Conservation (phyloP, 1,139 yeast genomes). For the Kluyveromyces sp. region DNA sequence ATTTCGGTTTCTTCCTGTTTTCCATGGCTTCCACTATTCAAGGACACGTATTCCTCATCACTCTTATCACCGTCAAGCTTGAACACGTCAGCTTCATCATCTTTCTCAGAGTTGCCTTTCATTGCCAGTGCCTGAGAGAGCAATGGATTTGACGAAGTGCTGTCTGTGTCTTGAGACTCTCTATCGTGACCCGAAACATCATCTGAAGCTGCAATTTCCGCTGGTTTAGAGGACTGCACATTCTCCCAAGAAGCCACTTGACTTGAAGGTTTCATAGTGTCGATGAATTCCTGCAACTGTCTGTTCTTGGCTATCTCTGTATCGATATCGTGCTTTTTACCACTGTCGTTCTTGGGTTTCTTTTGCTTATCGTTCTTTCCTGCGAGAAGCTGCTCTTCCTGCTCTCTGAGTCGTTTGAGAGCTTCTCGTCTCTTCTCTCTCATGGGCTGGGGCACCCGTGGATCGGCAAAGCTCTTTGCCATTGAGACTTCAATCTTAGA, state of each 20-base stretch:
- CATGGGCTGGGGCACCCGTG: slow-evolving; percentile 67
- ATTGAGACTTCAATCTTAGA: slow-evolving; percentile 68
- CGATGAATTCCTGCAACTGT: slow-evolving; percentile 70
- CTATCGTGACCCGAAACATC: too few relatives aligned
- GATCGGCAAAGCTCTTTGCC: slow-evolving; percentile 83
- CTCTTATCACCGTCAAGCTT: slow-evolving; percentile 42
- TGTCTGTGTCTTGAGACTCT: slow-evolving; percentile 7
- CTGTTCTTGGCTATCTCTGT: slow-evolving; percentile 58
- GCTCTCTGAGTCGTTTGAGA: slow-evolving; percentile 44
- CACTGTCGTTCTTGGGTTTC: slow-evolving; percentile 24
- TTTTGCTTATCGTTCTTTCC: slow-evolving; percentile 34
- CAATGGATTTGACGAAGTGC: slow-evolving; percentile 27
- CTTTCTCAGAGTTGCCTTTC: slow-evolving; percentile 24
- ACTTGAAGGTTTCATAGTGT: slow-evolving; percentile 71
- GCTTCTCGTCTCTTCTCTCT: slow-evolving; percentile 56
- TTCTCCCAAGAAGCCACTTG: slow-evolving; percentile 30
- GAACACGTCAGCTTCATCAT: slow-evolving; percentile 28
- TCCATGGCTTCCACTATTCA: slow-evolving; percentile 31
- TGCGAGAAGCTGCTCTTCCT: slow-evolving; percentile 45
- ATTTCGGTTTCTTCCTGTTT: slow-evolving; percentile 26
- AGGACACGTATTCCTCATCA: slow-evolving; percentile 63
- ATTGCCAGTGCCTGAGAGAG: slow-evolving; percentile 35
- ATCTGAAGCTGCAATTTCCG: slow-evolving; percentile 39
- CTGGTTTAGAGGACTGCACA: slow-evolving; percentile 8
- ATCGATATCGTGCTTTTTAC: slow-evolving; percentile 38